These are phyloP conservation scores for Beauveria varroae DNA, from an alignment of 2,329 filamentous ascomycete species.

Conservation along the genomic window DNA sequence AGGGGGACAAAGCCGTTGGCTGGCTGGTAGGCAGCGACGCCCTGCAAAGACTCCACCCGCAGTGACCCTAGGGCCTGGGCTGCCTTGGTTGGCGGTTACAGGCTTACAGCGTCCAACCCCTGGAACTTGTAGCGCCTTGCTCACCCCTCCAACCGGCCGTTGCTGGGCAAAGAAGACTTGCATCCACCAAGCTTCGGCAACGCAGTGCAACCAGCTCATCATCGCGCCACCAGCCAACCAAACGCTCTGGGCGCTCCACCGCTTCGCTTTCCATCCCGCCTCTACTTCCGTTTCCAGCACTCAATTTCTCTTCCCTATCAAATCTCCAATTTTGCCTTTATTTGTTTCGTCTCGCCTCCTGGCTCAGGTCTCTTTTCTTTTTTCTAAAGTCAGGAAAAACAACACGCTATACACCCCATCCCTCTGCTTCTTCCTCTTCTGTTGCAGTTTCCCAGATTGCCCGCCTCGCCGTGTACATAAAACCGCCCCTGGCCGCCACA, in stretches of 20 bases:
- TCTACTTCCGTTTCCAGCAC: slow-evolving; percentile 7
- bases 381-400: background rate
- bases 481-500: too few relatives aligned
- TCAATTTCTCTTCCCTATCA: background rate
- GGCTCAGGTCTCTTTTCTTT: background rate
- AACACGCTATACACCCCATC: too few relatives aligned
- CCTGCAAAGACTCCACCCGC: background rate
- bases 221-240: too few relatives aligned
- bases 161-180: slow-evolving; percentile 3
- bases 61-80: background rate
- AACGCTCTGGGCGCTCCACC: background rate
- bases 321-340: background rate
- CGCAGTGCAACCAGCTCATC: too few relatives aligned
- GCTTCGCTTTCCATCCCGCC: background rate
- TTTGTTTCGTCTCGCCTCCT: background rate
- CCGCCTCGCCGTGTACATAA: too few relatives aligned
- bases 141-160: slow-evolving; percentile 1
- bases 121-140: too few relatives aligned
- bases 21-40: background rate
- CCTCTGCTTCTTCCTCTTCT: too few relatives aligned
- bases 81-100: background rate
- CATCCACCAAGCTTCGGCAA: background rate
- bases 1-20: background rate
- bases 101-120: background rate
- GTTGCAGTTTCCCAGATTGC: too few relatives aligned